Percentiles rank a stretch among this genome's conserved stretches.
Conservation (phyloP, 129 eudicot species). For the Escallonia rubra region DNA sequence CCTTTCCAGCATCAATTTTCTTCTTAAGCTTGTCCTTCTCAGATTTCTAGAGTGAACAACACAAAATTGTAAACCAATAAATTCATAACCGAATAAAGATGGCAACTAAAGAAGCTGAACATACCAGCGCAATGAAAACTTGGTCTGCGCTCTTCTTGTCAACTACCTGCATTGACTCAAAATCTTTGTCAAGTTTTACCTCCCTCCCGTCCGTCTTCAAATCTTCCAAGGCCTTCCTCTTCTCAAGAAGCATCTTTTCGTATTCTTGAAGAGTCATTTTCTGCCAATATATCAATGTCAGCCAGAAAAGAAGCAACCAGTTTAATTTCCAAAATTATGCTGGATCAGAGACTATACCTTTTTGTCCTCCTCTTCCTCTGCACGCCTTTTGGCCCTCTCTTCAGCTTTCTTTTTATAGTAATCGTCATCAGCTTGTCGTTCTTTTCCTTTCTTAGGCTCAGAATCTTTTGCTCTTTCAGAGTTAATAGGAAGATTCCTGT, state of each 20-base stretch:
- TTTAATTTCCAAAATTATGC: not conserved
- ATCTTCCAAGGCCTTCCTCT: not conserved
- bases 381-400: not conserved
- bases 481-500: not conserved
- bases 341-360: not conserved
- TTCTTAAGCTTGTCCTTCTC: not conserved
- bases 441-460: not conserved
- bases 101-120: not conserved
- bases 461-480: not conserved
- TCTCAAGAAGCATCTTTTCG: not conserved
- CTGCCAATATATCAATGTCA: not conserved
- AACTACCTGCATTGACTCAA: conserved; percentile 5
- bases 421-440: not conserved
- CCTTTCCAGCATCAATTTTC: conserved; percentile 3
- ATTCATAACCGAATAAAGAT: not conserved
- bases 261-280: conserved; percentile 7
- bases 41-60: not conserved
- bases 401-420: not conserved
- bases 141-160: not conserved
- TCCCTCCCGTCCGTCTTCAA: not conserved
- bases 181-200: conserved; percentile 6
- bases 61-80: not conserved
- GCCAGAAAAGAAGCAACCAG: not conserved
- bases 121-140: not conserved
- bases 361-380: not conserved